These are phyloP conservation scores for Septoria petroselini DNA, from an alignment of 2,329 filamentous ascomycete species.

Conservation along the genomic window DNA sequence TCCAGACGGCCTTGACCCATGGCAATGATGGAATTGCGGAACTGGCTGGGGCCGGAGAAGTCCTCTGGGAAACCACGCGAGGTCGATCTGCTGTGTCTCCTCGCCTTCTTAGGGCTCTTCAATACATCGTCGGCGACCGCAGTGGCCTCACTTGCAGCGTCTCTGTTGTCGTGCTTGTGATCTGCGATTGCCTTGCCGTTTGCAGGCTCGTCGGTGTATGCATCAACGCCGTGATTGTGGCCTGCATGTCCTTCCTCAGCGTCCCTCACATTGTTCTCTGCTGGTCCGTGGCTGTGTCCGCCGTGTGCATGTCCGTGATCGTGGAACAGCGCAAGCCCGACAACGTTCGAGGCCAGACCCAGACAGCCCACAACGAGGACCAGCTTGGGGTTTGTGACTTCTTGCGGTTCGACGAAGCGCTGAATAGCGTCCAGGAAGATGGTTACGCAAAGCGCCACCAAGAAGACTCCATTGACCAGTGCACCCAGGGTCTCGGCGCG, in stretches of 20 bases:
- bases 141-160: slow-evolving; percentile 51
- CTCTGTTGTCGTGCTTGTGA: slow-evolving; percentile 62
- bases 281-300: slow-evolving; percentile 50
- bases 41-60: slow-evolving; percentile 80
- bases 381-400: slow-evolving; percentile 78
- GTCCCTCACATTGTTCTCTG: slow-evolving; percentile 42
- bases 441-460: slow-evolving; percentile 91
- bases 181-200: slow-evolving; percentile 46
- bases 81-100: slow-evolving; percentile 61
- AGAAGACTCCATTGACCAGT: slow-evolving; percentile 94
- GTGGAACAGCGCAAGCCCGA: slow-evolving; percentile 86
- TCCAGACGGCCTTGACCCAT: slow-evolving; percentile 61
- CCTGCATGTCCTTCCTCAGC: slow-evolving; percentile 54
- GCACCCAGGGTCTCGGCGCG: slow-evolving; percentile 95
- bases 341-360: slow-evolving; percentile 81
- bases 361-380: slow-evolving; percentile 86
- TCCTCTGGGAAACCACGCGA: slow-evolving; percentile 56
- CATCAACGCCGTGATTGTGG: slow-evolving; percentile 54
- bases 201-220: slow-evolving; percentile 35
- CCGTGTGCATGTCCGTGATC: slow-evolving; percentile 86
- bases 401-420: slow-evolving; percentile 85
- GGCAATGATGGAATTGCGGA: slow-evolving; percentile 88
- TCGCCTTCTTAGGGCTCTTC: slow-evolving; percentile 27
- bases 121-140: slow-evolving; percentile 27
- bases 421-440: slow-evolving; percentile 95